These are phyloP conservation scores for Exophiala sideris DNA, from an alignment of 2,329 filamentous ascomycete species.

Conservation along the genomic window DNA sequence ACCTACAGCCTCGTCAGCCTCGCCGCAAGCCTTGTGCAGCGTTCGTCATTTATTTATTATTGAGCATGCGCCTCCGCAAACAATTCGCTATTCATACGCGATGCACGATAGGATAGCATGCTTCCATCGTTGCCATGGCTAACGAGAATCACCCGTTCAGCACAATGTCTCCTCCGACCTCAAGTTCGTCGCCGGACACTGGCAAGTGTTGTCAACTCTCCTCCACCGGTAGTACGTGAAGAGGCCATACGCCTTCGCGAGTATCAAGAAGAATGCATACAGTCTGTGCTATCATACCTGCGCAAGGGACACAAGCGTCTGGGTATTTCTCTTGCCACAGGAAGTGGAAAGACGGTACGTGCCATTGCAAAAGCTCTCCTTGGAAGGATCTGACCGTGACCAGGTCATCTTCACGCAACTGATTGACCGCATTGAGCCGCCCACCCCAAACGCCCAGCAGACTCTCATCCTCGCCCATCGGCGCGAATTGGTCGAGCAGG, in stretches of 20 bases:
- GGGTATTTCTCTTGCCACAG: conserved; percentile 82
- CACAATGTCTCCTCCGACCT: not conserved
- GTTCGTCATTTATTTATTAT: too few relatives aligned
- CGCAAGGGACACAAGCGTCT: conserved; percentile 70
- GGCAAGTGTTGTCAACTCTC: conserved; percentile 16
- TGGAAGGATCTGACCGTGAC: not conserved
- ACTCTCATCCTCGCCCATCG: conserved; percentile 91
- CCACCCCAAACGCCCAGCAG: conserved; percentile 59
- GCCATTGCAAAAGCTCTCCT: not conserved
- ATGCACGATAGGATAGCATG: too few relatives aligned
- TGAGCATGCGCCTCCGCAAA: too few relatives aligned
- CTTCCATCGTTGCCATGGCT: too few relatives aligned
- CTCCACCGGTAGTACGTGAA: conserved; percentile 25
- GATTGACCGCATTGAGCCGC: conserved; percentile 69
- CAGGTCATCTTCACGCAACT: conserved; percentile 95
- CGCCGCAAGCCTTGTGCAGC: too few relatives aligned
- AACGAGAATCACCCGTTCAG: too few relatives aligned
- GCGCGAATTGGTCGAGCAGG: conserved; percentile 90
- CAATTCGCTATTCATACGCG: too few relatives aligned
- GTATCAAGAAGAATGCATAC: conserved; percentile 90
- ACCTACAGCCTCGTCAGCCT: too few relatives aligned
- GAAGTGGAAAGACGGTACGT: conserved; percentile 79
- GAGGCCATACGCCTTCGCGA: conserved; percentile 63
- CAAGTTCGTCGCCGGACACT: conserved; percentile 27
- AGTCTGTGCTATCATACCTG: conserved; percentile 69